Evolutionary conservation across 176 grass and related monocot genomes (phyloP).

Genomic region (Triticum monococcum): DNA sequence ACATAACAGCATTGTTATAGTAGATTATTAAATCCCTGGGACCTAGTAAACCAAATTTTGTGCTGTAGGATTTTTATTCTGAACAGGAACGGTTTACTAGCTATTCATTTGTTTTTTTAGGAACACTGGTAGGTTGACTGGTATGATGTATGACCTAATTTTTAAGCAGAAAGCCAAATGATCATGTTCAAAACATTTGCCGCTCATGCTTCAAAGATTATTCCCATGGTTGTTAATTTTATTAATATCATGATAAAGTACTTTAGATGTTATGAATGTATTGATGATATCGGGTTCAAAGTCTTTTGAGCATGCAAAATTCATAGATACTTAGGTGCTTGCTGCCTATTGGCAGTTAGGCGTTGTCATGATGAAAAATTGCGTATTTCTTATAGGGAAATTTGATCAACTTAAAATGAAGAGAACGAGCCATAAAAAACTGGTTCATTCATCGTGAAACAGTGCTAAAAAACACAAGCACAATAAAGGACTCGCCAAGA

Average conservation of each 20-base stretch:
- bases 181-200: not conserved
- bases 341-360: not conserved
- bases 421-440: not conserved
- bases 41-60: not conserved
- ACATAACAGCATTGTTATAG: not conserved
- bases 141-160: not conserved
- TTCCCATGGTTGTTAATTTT: not conserved
- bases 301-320: not conserved
- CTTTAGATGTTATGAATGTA: not conserved
- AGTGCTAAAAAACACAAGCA: not conserved
- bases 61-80: not conserved
- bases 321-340: not conserved
- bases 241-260: not conserved
- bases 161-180: constrained; percentile 16
- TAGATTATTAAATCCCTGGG: not conserved
- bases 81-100: not conserved
- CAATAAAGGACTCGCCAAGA: not conserved
- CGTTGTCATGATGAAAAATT: not conserved
- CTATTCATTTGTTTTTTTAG: not conserved
- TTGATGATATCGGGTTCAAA: not conserved
- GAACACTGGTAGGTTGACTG: not conserved
- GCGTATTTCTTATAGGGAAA: not conserved
- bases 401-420: not conserved
- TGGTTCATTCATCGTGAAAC: not conserved
- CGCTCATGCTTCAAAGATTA: not conserved